These are phyloP conservation scores for Cercospora zeae-maydis DNA, from an alignment of 2,329 filamentous ascomycete genomes.

Conservation along the genomic window DNA sequence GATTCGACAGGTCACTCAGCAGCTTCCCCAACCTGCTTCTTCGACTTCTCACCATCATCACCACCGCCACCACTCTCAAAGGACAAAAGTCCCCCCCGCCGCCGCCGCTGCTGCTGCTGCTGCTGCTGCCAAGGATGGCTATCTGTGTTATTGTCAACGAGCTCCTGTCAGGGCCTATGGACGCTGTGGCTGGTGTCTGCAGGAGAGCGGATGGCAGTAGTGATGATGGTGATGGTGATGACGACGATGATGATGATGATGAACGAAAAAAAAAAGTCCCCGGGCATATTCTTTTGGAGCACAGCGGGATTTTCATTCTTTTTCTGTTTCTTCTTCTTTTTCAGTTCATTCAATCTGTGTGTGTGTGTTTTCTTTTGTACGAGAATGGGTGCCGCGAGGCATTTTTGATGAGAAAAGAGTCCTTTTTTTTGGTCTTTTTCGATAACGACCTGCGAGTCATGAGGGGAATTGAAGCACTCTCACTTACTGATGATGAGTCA, in stretches of 20 bases:
- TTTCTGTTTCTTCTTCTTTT: not conserved
- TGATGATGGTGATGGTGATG: too few species aligned
- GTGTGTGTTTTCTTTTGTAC: too few species aligned
- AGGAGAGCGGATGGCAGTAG: conserved; percentile 41
- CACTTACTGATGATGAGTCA: too few species aligned
- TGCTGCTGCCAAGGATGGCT: conserved; percentile 20
- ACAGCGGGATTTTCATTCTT: too few species aligned
- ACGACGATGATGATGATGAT: too few species aligned
- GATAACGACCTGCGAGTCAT: conserved; percentile 8
- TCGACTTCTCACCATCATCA: not conserved
- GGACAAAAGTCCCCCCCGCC: not conserved
- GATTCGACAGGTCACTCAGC: conserved; percentile 25
- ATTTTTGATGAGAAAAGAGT: conserved; percentile 22
- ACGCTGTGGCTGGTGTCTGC: conserved; percentile 43
- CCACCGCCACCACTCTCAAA: not conserved
- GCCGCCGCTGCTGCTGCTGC: not conserved
- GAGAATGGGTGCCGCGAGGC: conserved; percentile 29
- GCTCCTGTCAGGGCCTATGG: conserved; percentile 41
- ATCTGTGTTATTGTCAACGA: conserved; percentile 36
- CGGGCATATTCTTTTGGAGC: too few species aligned
- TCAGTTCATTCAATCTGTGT: not conserved
- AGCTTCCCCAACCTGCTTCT: conserved; percentile 18
- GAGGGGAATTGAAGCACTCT: too few species aligned
- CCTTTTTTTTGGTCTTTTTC: too few species aligned
- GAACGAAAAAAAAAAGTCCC: too few species aligned